Conservation (phyloP, 371 early-diverging fungal species). For the Mucor saturninus region DNA sequence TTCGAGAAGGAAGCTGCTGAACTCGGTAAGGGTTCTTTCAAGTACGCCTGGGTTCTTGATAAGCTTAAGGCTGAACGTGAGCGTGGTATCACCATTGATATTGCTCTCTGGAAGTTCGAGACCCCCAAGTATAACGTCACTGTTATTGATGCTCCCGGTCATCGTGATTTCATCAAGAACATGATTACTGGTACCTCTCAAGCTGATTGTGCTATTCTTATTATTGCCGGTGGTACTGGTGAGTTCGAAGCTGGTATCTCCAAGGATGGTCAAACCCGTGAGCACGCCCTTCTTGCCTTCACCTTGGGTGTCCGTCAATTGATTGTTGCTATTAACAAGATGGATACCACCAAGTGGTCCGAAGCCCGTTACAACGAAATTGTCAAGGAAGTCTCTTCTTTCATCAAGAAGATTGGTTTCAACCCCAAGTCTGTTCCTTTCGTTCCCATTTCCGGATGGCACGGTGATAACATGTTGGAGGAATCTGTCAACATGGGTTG, state of each 20-base stretch:
- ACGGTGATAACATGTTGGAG: conserved; percentile 97
- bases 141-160: conserved; percentile 99
- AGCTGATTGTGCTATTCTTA: conserved; percentile 96
- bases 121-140: conserved; percentile 94
- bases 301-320: conserved; percentile 97
- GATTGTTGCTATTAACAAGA: conserved; percentile 98
- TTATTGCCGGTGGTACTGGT: conserved; percentile 92
- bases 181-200: conserved; percentile 95
- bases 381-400: conserved; percentile 89
- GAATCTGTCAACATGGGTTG: conserved; percentile 92
- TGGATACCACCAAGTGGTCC: conserved; percentile 96
- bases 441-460: conserved; percentile 97
- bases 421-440: conserved; percentile 90
- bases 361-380: conserved; percentile 94
- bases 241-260: conserved; percentile 99
- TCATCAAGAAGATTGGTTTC: conserved; percentile 95
- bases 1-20: conserved; percentile 99
- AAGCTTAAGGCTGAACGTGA: conserved; percentile 97
- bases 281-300: conserved; percentile 98
- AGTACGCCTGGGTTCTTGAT: conserved; percentile 96
- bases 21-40: conserved; percentile 98
- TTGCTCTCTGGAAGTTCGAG: conserved; percentile 98
- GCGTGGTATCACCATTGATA: conserved; percentile 96
- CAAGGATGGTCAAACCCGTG: conserved; percentile 99
- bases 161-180: conserved; percentile 99